A percentile compares a stretch with the other conserved stretches of the same genome.
Conservation (phyloP, 768 basidiomycete species). For the Pisolithus sp. region DNA sequence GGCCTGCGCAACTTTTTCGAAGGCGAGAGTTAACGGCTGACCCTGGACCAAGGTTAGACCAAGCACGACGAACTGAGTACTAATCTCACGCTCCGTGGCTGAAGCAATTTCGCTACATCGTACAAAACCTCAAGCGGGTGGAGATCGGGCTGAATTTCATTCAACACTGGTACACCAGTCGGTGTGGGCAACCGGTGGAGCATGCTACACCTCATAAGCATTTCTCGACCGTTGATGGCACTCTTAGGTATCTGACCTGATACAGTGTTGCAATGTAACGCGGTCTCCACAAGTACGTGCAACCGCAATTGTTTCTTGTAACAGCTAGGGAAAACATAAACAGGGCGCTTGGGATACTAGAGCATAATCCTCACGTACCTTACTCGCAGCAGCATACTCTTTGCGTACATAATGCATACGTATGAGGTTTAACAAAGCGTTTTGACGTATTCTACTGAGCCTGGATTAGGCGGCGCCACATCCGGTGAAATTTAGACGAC, state of each 20-base stretch:
- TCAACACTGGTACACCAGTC: constrained; percentile 46
- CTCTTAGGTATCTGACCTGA: constrained; percentile 37
- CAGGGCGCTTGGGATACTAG: neutral
- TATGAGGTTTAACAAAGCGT: constrained; percentile 71
- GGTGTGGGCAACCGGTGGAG: constrained; percentile 57
- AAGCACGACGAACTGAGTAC: neutral
- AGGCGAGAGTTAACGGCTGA: constrained; percentile 64
- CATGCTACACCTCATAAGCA: constrained; percentile 39
- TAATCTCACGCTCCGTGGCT: constrained; percentile 49
- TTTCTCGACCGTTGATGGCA: constrained; percentile 7
- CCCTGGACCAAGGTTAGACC: constrained; percentile 35
- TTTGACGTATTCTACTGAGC: constrained; percentile 67
- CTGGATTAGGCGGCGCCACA: constrained; percentile 1
- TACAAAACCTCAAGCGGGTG: constrained; percentile 72
- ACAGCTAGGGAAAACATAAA: constrained; percentile 38
- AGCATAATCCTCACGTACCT: constrained; percentile 35
- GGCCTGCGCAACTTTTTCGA: constrained; percentile 62
- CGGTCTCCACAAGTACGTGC: constrained; percentile 68
- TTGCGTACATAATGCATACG: constrained; percentile 69
- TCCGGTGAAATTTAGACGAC: neutral
- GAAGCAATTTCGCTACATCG: constrained; percentile 72
- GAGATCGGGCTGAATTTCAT: constrained; percentile 69
- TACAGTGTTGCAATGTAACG: constrained; percentile 70
- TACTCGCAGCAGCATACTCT: constrained; percentile 62
- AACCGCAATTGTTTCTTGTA: constrained; percentile 73